These are phyloP conservation scores for Hammondia hammondi DNA, from an alignment of 169 alveolate genomes.

Conservation along the genomic window DNA sequence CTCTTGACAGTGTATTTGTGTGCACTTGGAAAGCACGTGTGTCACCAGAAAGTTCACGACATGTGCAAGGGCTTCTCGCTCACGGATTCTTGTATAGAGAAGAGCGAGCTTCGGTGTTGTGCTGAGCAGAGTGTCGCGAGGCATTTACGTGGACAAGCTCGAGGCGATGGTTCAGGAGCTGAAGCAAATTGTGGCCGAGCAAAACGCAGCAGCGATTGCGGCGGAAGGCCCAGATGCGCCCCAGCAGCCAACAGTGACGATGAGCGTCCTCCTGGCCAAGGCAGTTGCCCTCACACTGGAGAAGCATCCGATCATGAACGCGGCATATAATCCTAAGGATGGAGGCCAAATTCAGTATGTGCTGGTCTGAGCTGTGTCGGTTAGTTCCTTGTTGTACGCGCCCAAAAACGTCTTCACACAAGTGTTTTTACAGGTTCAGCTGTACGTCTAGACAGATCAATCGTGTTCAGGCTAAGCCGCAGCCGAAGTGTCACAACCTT, in stretches of 20 bases:
- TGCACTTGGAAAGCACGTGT: too few species aligned
- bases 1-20: too few species aligned
- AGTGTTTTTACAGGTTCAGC: neutral
- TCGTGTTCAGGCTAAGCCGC: too few species aligned
- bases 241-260: neutral
- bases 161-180: conserved; percentile 8
- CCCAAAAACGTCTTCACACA: neutral
- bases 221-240: neutral
- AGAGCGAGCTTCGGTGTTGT: neutral
- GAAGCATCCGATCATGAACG: conserved; percentile 76
- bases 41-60: too few species aligned
- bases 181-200: conserved; percentile 15
- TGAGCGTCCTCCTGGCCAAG: conserved; percentile 71
- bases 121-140: conserved; percentile 29
- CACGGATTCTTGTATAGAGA: too few species aligned
- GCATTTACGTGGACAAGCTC: conserved; percentile 37
- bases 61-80: neutral
- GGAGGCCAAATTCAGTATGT: neutral
- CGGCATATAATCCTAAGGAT: conserved; percentile 68
- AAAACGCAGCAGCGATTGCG: neutral
- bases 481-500: too few species aligned
- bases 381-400: too few species aligned
- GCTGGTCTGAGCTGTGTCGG: neutral
- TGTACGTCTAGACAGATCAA: neutral
- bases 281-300: conserved; percentile 74